Evolutionary conservation across 169 alveolate species (phyloP).

Genomic region (Babesia bovis): DNA sequence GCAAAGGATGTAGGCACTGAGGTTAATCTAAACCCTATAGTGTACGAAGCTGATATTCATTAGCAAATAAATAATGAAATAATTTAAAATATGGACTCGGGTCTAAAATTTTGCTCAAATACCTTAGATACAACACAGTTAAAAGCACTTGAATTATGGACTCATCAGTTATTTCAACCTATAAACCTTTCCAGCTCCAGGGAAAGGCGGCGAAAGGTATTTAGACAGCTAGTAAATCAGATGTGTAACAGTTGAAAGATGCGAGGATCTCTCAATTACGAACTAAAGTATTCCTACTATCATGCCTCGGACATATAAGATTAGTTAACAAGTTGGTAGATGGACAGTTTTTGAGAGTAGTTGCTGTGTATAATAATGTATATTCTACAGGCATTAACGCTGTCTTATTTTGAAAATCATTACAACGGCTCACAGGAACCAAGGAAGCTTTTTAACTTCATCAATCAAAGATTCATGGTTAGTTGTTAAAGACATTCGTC

Average conservation of each 20-base stretch:
- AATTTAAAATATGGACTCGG: slow-evolving; percentile 5
- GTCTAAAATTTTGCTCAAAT: neutral
- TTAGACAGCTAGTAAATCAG: neutral
- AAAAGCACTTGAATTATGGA: slow-evolving; percentile 22
- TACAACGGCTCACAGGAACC: slow-evolving; percentile 35
- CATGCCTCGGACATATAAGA: slow-evolving; percentile 29
- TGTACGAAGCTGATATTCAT: slow-evolving; percentile 28
- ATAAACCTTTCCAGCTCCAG: neutral
- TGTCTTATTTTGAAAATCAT: slow-evolving; percentile 49
- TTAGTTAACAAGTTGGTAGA: slow-evolving; percentile 42
- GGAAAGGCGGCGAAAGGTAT: slow-evolving; percentile 23
- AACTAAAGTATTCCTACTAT: slow-evolving; percentile 15
- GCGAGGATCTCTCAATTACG: neutral
- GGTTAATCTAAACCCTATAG: slow-evolving; percentile 26
- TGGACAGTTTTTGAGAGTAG: slow-evolving; percentile 27
- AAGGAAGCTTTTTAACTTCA: slow-evolving; percentile 22
- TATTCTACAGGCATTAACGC: slow-evolving; percentile 20
- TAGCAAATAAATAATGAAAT: neutral
- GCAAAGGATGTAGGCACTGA: neutral
- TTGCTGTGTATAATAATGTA: neutral
- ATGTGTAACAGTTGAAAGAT: slow-evolving; percentile 5
- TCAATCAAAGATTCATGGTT: slow-evolving; percentile 22
- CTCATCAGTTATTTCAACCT: slow-evolving; percentile 18
- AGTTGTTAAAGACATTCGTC: too few relatives aligned
- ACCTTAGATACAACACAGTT: slow-evolving; percentile 3